Evolutionary conservation across 108 stramenopile genomes (phyloP).

Genomic region (Cyclotella sp.): DNA sequence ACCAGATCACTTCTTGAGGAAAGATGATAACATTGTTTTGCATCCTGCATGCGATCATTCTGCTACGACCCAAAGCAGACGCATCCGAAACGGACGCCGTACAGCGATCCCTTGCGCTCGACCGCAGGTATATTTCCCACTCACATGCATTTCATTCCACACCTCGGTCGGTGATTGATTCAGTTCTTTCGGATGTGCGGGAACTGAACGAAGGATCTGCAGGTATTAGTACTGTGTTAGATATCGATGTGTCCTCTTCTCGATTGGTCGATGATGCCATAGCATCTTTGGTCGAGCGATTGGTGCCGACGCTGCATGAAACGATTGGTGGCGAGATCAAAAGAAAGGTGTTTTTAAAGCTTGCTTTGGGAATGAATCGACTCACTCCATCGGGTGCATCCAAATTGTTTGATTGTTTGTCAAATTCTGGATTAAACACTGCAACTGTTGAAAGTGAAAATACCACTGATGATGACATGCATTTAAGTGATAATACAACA

Average conservation of each 20-base stretch:
- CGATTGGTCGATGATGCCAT: conserved; percentile 32
- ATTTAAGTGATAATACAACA: neutral
- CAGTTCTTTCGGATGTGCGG: conserved; percentile 28
- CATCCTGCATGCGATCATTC: too few species aligned
- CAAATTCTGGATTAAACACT: neutral
- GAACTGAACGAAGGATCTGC: neutral
- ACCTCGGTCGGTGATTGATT: conserved; percentile 20
- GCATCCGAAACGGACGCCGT: too few species aligned
- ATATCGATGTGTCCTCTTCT: conserved; percentile 46
- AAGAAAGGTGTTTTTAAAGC: conserved; percentile 1
- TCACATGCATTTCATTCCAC: conserved; percentile 28
- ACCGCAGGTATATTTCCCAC: neutral
- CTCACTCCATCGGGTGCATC: conserved; percentile 48
- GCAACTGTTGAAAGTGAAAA: conserved; percentile 9
- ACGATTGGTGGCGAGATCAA: conserved; percentile 1
- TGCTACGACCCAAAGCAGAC: too few species aligned
- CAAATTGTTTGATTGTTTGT: conserved; percentile 34
- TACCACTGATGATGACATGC: conserved; percentile 1
- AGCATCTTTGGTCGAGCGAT: conserved; percentile 19
- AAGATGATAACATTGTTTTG: too few species aligned
- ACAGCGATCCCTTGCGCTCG: too few species aligned
- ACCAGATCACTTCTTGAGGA: too few species aligned
- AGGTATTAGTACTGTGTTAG: neutral
- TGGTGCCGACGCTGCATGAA: conserved; percentile 16
- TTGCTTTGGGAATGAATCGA: conserved; percentile 49